Base-by-base conservation (phyloP, 768 basidiomycete genomes). In the Stropharia rugosoannulata region DNA sequence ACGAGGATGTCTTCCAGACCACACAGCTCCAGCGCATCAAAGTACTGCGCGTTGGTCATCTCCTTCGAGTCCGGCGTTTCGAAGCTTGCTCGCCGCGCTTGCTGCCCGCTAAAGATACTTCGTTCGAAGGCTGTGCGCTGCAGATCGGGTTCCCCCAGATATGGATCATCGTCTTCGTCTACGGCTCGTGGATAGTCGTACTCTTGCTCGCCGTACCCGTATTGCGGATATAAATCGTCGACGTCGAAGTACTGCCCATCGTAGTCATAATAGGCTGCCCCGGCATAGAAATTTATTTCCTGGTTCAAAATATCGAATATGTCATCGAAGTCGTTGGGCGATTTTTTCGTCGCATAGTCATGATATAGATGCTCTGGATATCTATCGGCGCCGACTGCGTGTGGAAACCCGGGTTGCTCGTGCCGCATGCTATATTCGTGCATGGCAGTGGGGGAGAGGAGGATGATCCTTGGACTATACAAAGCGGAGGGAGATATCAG, bases 21-120 rank as follows among this genome's bases (percentile, higher is more conserved):
- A 19, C 54, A 56, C 41, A 60, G 46, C 13, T 64, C 63, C 6
- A 49, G 56, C n/a, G 57, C 59, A 47, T 64, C 63, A 40, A 60
- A 62, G 41, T 52, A 52, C 41, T 52, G 51, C 27, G 51, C 51
- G 29, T 44, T 52, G 11, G 51, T 43, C 8, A 44, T 36, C 19
- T 40, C 38, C 41, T 43, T 41, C 32, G 19, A 32, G 41, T 35
- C 18, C 12, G 29, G 15, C 27, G 4, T 12, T 10, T 32, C 15
- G 4, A 18, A 41, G 32, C 41, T 32, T 2, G 22, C 18, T 13
- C 35, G 41, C 18, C n/a, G 41, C n/a, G 41, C 18, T 40, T 52
- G 51, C 36, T 29, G 22, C 22, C 16, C 44, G 44, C 16, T 45
- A 25, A 45, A 13, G 16, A 48, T 18, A 12, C 51, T 32, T 18